Evolutionary conservation across 176 grass and related monocot species (phyloP), one percentile per base, ranked within the genome.

Genomic region (Stipa capillata): DNA sequence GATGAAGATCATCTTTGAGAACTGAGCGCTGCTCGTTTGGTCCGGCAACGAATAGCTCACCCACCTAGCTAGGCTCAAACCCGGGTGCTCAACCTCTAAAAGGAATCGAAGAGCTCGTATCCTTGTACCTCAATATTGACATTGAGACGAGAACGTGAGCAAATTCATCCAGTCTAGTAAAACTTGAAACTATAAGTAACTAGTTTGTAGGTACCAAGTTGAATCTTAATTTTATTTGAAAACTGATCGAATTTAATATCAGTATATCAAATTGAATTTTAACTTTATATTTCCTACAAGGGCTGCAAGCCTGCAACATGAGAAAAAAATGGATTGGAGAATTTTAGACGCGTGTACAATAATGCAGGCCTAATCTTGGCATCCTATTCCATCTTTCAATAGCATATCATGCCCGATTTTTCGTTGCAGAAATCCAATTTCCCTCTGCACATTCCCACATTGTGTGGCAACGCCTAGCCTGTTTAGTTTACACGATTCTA

Each of bases 311-410:
- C 9, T 10, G 21, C 57, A 24, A 37, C 65, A 78, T 8, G 21
- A n/a, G n/a, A 50, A 56, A 48, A 58, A 64, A 83, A 55, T 6
- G 43, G 47, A 24, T 59, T 14, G 21, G 6, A 51, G 24, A 84
- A 45, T 42, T 87, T 57, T 41, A 53, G 14, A 84, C n/a, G 41
- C 32, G 31, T 52, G 49, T 7, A 49, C 34, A 52, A 88, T 54
- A 68, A 45, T 34, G 9, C 20, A 23, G 7, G 2, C 60, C 59
- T 36, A 57, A 43, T 34, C 58, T 17, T 39, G 4, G 86, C 42
- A 84, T 84, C 86, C 8, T 29, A 51, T 88, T 88, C 75, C 86
- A 41, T 74, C 42, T 43, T 69, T 67, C 8, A 33, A 12, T 12
- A 52, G 15, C 8, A 43, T n/a, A 61, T 79, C 29, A 32, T 17